Evolutionary conservation across 192 early-diverging fungal species (phyloP).

Genomic region (Funneliformis mosseae): DNA sequence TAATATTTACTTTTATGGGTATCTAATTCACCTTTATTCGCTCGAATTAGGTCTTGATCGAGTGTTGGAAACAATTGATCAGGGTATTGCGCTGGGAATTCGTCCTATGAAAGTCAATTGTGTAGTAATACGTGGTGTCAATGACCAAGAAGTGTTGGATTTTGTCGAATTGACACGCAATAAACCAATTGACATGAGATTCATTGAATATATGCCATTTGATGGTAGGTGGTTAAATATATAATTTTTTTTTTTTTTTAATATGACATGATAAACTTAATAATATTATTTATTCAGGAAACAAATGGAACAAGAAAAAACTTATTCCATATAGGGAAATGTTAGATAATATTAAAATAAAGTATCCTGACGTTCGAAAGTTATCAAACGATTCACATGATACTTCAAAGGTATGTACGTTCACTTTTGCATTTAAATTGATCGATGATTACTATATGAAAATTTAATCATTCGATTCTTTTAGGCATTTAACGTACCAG

Average conservation of each 20-base stretch:
- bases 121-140: slow-evolving; percentile 89
- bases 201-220: slow-evolving; percentile 99
- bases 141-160: slow-evolving; percentile 78
- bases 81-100: slow-evolving; percentile 66
- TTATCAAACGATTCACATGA: slow-evolving; percentile 78
- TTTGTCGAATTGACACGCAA: slow-evolving; percentile 88
- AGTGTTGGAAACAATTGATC: slow-evolving; percentile 77
- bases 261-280: background rate
- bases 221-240: slow-evolving; percentile 63
- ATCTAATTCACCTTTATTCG: background rate
- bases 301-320: slow-evolving; percentile 84
- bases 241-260: background rate
- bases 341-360: slow-evolving; percentile 55
- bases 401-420: slow-evolving; percentile 67
- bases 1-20: slow-evolving; percentile 11
- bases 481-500: slow-evolving; percentile 71
- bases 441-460: too few species aligned
- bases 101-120: slow-evolving; percentile 87
- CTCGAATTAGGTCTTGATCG: slow-evolving; percentile 66
- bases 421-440: too few species aligned
- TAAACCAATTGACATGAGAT: slow-evolving; percentile 75
- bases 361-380: slow-evolving; percentile 66
- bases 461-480: too few species aligned
- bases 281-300: slow-evolving; percentile 50
- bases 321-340: slow-evolving; percentile 84